Percentiles rank a stretch among this genome's conserved stretches.
Evolutionary conservation across 805 yeast genomes (phyloP).

Genomic region (Cyberlindnera meyerae): DNA sequence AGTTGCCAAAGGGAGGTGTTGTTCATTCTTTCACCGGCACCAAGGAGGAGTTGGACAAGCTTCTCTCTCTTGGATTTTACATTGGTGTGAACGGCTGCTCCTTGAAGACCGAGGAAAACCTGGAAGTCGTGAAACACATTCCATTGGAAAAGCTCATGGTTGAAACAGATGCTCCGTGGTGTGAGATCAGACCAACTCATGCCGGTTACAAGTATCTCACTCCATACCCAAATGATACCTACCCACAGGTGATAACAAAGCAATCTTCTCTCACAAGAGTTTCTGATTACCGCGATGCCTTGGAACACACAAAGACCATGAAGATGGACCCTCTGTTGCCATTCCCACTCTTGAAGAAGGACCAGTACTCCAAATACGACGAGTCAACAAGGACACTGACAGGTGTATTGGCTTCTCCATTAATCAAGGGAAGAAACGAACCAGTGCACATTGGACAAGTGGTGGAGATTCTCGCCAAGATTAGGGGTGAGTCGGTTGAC

Average conservation of each 20-base stretch:
- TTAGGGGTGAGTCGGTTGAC: constrained; percentile 39
- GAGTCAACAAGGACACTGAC: constrained; percentile 24
- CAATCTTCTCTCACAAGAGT: constrained; percentile 17
- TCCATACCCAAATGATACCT: constrained; percentile 50
- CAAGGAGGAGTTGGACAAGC: constrained; percentile 49
- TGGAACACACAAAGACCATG: constrained; percentile 8
- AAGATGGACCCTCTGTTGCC: constrained; percentile 51
- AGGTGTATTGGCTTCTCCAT: constrained; percentile 31
- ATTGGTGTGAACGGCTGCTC: constrained; percentile 94
- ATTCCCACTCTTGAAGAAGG: constrained; percentile 61
- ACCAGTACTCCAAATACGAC: constrained; percentile 39
- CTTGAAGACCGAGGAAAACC: constrained; percentile 68
- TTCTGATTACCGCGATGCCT: constrained; percentile 9
- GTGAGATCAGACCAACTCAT: constrained; percentile 84
- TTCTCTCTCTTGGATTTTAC: constrained; percentile 57
- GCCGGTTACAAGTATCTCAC: constrained; percentile 60
- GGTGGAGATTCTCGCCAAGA: constrained; percentile 59
- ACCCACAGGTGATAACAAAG: constrained; percentile 35
- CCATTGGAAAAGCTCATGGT: constrained; percentile 70
- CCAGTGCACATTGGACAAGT: constrained; percentile 83
- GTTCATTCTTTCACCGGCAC: constrained; percentile 96
- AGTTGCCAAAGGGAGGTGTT: constrained; percentile 50
- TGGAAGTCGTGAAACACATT: constrained; percentile 58
- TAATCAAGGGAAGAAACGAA: constrained; percentile 85
- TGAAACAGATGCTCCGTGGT: constrained; percentile 99